Evolutionary conservation across 495 filamentous ascomycete species (phyloP).

Genomic region (Friedmanniomyces endolithicus): DNA sequence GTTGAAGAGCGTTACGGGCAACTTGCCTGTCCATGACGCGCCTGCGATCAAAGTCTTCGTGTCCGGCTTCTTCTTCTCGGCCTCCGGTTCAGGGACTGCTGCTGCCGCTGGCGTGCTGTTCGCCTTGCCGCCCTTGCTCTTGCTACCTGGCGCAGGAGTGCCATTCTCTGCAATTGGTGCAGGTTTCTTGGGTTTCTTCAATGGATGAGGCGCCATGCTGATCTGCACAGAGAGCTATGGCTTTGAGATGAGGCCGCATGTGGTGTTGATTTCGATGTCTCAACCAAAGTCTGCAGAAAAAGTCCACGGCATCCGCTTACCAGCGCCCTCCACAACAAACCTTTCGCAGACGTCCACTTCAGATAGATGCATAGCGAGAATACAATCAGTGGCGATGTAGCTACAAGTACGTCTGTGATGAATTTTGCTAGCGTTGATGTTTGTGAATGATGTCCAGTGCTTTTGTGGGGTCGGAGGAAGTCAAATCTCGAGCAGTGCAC

Average conservation of each 20-base stretch:
- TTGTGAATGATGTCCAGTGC: background rate
- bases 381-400: no score
- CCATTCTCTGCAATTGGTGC: background rate
- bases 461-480: background rate
- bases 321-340: no score
- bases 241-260: background rate
- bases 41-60: constrained; percentile 85
- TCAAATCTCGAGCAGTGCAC: background rate
- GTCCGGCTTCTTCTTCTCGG: constrained; percentile 65
- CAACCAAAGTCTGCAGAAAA: background rate
- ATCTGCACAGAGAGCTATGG: background rate
- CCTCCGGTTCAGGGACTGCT: constrained; percentile 35
- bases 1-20: constrained; percentile 81
- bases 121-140: constrained; percentile 25
- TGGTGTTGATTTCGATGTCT: background rate
- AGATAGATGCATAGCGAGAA: background rate
- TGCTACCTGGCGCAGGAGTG: background rate
- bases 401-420: no score
- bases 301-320: no score
- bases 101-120: constrained; percentile 28
- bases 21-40: constrained; percentile 92
- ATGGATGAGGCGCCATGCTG: background rate
- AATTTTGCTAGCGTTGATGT: background rate
- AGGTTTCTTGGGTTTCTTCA: constrained; percentile 1
- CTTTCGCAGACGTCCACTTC: no score